Base-by-base conservation (phyloP, 345 rosid species). In the Streptanthus diversifolius region DNA sequence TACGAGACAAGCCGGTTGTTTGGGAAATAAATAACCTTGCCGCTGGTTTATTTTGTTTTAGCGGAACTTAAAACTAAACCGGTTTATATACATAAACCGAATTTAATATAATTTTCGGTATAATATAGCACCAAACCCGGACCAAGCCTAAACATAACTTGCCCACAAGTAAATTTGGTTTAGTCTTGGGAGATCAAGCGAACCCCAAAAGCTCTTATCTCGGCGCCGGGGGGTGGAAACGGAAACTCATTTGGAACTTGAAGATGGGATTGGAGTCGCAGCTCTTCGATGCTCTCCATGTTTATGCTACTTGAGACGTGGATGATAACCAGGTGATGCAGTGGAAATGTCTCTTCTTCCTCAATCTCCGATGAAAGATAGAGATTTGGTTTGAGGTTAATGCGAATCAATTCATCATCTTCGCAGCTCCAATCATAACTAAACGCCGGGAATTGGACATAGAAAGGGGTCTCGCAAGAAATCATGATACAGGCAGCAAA, bases 321-420 rank as follows among this genome's bases (percentile, higher is more conserved):
- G 47, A 72, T 19, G 27, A 63, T 72, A 11, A 72, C 35, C 14
- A 63, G 3, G 63, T 72, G 63, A 52, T 21, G 12, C 3, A 25
- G 14, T 30, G 2, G 0, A 24, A 40, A 44, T 2, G 5, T 39
- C 10, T 40, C 63, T 35, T 63, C 76, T 29, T 40, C 63, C 24
- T 29, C 60, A 17, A 2, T 63, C 45, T 40, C 29, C 17, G 29
- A n/a, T 5, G 54, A 5, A 18, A 0, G 33, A 63, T 51, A 19
- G 27, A 40, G 21, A 14, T 14, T 53, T 62, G 70, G 70, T 43
- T 11, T 63, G 9, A 72, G 45, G 70, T 63, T 63, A 41, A 72
- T 54, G 14, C 12, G 27, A 21, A 72, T 52, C 0, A n/a, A 3
- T 8, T 41, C 70, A 21, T 62, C 63, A n/a, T 10, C 25, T 52